Conservation (phyloP, 176 grass and related monocot species). For the Eleusine coracana region DNA sequence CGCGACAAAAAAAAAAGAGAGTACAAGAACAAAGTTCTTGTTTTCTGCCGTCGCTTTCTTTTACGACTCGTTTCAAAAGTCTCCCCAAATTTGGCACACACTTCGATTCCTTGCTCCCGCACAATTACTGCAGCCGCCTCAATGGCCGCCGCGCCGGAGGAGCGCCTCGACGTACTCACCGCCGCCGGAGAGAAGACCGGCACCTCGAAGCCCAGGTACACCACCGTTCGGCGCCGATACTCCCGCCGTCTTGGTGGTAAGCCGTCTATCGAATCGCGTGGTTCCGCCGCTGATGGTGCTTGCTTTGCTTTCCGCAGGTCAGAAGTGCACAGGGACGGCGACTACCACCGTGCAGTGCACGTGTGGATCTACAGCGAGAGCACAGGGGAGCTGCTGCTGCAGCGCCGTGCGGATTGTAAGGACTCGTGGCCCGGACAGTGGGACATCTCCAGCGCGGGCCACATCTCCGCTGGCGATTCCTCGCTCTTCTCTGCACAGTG, state of each 20-base stretch:
- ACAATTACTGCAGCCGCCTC: not conserved
- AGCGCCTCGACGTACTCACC: constrained; percentile 83
- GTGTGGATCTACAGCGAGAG: constrained; percentile 91
- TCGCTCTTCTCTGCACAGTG: constrained; percentile 85
- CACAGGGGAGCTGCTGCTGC: constrained; percentile 83
- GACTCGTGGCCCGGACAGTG: constrained; percentile 92
- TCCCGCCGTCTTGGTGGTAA: not conserved
- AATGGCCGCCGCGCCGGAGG: constrained; percentile 56
- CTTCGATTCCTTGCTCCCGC: not conserved
- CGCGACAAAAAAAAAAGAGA: too few species aligned
- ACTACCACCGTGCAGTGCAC: constrained; percentile 88
- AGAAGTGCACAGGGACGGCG: constrained; percentile 72
- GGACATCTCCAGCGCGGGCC: constrained; percentile 91
- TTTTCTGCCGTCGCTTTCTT: not conserved
- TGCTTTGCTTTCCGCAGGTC: constrained; percentile 46
- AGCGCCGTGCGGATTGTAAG: constrained; percentile 86
- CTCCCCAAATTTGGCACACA: not conserved
- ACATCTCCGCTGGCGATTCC: constrained; percentile 85
- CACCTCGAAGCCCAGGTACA: constrained; percentile 79
- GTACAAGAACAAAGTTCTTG: not conserved
- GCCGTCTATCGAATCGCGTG: constrained; percentile 18
- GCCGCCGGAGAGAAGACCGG: constrained; percentile 79
- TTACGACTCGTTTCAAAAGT: not conserved
- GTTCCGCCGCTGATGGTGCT: not conserved
- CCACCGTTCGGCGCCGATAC: not conserved